Conservation (phyloP, 2,329 filamentous ascomycete species). For the Dothideomycetidae sp. region DNA sequence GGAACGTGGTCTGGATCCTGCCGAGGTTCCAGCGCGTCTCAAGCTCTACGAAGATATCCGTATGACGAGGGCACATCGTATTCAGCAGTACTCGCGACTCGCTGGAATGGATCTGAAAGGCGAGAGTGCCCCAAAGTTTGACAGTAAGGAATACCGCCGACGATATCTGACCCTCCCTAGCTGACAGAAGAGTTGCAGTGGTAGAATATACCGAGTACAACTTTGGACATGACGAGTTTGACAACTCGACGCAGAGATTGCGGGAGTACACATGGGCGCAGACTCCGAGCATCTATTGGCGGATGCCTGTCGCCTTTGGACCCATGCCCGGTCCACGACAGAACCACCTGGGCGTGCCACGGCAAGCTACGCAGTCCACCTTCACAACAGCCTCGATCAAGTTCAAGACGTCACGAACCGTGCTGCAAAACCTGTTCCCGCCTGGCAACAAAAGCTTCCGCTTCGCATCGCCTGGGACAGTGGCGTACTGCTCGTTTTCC, state of each 20-base stretch:
- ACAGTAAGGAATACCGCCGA: constrained; percentile 14
- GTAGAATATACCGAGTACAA: constrained; percentile 14
- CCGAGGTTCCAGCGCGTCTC: constrained; percentile 41
- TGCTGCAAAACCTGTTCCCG: constrained; percentile 29
- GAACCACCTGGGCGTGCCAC: neutral
- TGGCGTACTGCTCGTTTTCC: constrained; percentile 26
- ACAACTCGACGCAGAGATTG: constrained; percentile 38
- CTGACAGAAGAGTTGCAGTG: neutral
- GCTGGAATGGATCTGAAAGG: constrained; percentile 35
- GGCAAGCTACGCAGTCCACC: neutral
- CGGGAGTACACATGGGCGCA: constrained; percentile 36
- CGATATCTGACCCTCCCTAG: too few relatives aligned
- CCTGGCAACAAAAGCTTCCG: constrained; percentile 18
- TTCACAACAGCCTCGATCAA: neutral
- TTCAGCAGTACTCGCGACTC: constrained; percentile 44
- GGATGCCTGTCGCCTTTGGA: constrained; percentile 31
- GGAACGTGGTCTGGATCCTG: constrained; percentile 27
- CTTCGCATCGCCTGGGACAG: constrained; percentile 26
- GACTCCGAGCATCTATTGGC: constrained; percentile 22
- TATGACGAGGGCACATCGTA: constrained; percentile 40
- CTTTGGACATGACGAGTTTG: constrained; percentile 37
- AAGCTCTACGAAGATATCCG: constrained; percentile 44
- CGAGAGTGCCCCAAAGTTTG: constrained; percentile 12
- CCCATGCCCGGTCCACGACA: constrained; percentile 26
- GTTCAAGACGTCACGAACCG: constrained; percentile 28